These are phyloP conservation scores for Cercophora sp. DNA, from an alignment of 495 filamentous ascomycete genomes.

Conservation along the genomic window DNA sequence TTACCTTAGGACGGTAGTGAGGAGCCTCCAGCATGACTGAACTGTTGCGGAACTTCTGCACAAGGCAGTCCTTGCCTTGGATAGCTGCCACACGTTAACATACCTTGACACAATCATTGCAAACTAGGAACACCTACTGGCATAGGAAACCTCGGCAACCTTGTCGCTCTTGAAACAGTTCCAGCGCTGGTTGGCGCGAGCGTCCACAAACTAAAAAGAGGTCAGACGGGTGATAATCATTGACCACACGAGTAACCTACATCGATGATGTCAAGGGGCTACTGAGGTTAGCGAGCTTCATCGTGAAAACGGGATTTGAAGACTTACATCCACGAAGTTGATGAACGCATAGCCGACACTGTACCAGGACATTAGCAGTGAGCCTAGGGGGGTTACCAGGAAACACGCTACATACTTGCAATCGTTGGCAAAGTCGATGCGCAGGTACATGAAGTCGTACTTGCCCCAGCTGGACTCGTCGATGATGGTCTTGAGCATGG, in stretches of 20 bases:
- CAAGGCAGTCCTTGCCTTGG: conserved; percentile 83
- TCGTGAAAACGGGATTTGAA: not conserved
- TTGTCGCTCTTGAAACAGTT: conserved; percentile 81
- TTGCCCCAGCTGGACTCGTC: conserved; percentile 73
- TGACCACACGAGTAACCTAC: conserved; percentile 40
- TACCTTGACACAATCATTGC: conserved; percentile 12
- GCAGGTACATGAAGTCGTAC: conserved; percentile 93
- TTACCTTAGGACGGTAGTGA: conserved; percentile 79
- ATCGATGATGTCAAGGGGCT: conserved; percentile 70
- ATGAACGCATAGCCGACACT: conserved; percentile 98
- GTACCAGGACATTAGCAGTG: conserved; percentile 25
- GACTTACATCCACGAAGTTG: conserved; percentile 79
- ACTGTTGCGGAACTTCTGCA: conserved; percentile 94
- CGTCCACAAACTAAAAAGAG: conserved; percentile 65
- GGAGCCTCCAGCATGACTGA: conserved; percentile 84
- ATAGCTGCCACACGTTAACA: conserved; percentile 55
- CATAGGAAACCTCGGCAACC: conserved; percentile 87
- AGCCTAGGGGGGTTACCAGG: not conserved
- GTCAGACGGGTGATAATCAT: not conserved
- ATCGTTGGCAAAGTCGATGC: conserved; percentile 86
- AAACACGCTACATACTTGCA: conserved; percentile 65
- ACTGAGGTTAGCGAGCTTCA: conserved; percentile 24
- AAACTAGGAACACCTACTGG: conserved; percentile 58
- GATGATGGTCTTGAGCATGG: conserved; percentile 72
- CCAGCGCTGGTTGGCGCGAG: conserved; percentile 70